Evolutionary conservation across 345 rosid species (phyloP).

Genomic region (Citrus sinensis): DVS_A1.0 CM039169.1:32184501-32185000

Average conservation of each 20-base stretch:
- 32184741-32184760: background rate
- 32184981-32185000: conserved; percentile 67
- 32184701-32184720: background rate
- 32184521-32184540: conserved; percentile 70
- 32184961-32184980: conserved; percentile 63
- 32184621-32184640: background rate
- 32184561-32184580: conserved; percentile 77
- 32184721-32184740: background rate
- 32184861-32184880: conserved; percentile 41
- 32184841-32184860: conserved; percentile 60
- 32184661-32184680: background rate
- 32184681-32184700: background rate
- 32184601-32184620: conserved; percentile 80
- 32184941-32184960: conserved; percentile 62
- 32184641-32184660: background rate
- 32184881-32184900: conserved; percentile 72
- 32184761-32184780: background rate
- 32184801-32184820: background rate
- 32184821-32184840: background rate
- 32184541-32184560: conserved; percentile 59
- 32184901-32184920: conserved; percentile 40
- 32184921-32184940: conserved; percentile 29
- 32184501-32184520: conserved; percentile 72
- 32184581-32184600: conserved; percentile 75
- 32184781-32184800: background rate